Evolutionary conservation across 2,329 filamentous ascomycete species (phyloP), one percentile per base, ranked within the genome.

Genomic region (Colletotrichum gigasporum): DNA sequence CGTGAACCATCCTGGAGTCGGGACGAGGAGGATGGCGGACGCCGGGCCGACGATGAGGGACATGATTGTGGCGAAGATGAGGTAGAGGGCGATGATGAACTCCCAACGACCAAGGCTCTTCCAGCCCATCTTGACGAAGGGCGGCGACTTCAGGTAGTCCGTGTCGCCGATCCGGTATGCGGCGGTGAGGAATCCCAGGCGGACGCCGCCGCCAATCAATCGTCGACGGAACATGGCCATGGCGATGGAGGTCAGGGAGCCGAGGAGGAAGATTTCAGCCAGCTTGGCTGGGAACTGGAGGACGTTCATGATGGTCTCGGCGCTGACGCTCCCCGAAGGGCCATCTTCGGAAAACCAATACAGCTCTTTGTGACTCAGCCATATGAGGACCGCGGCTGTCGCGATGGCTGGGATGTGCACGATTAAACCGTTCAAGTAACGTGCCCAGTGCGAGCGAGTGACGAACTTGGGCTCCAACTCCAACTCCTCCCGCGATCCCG

Each of bases 1-100:
- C 1, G 22, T 7, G 5, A 57, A 66, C 44, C 58, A 63, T 3
- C 52, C 63, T 0, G 37, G 44, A 5, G 58, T 63, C 4, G 58
- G 66, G 4, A 67, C 41, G 5, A 68, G 50, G 9, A 67, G 52
- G 8, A 68, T 44, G 9, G 57, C 63, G 6, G 59, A 68, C 8
- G 63, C 66, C 3, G 64, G 57, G 2, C 57, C 57, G 8, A 66
- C 41, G 11, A 68, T 16, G n/a, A 58, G 39, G 5, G 63, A 57
- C 5, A 66, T 16, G 6, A 66, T 24, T 2, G 63, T 66, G 9
- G 52, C 39, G 24, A 63, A 53, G 16, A 57, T 3, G 4, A 66
- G 28, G 11, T 50, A 52, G 2, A 24, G 22, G 7, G 45, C 34
- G 1, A 63, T 41, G 1, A 56, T 16, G 20, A 51, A 3, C 6